Percentiles rank a stretch among this genome's conserved stretches.
These are phyloP conservation scores for Mycena floridula DNA, from an alignment of 768 basidiomycete species.

Conservation along the genomic window DNA sequence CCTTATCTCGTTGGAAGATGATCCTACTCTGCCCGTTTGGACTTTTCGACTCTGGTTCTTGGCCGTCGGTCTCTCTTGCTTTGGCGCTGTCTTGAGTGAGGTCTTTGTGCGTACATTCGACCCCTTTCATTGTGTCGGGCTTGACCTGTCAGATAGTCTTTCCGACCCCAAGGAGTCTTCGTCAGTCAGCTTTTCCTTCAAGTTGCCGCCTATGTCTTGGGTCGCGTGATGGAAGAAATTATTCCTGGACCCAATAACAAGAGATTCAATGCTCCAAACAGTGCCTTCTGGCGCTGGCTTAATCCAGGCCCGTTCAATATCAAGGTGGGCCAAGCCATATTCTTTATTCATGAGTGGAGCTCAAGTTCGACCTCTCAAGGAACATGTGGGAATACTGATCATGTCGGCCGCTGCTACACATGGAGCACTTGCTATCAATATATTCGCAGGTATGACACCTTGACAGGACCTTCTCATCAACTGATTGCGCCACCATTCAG, in stretches of 20 bases:
- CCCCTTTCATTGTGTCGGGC: not conserved
- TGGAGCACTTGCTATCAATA: conserved; percentile 34
- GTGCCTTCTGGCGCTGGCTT: conserved; percentile 26
- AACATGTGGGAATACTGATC: conserved; percentile 38
- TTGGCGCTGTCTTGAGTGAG: conserved; percentile 34
- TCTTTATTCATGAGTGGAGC: too few relatives aligned
- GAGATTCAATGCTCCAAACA: conserved; percentile 4
- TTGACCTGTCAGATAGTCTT: not conserved
- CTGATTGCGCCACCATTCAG: too few relatives aligned
- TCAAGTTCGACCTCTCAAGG: too few relatives aligned
- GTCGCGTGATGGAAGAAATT: conserved; percentile 7
- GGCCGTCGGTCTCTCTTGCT: conserved; percentile 36
- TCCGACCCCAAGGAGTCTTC: conserved; percentile 8
- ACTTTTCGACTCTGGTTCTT: conserved; percentile 43
- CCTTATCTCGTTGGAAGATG: conserved; percentile 34
- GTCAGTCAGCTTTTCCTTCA: conserved; percentile 14
- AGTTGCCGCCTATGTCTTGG: conserved; percentile 9
- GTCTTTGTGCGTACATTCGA: conserved; percentile 17
- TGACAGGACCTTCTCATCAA: too few relatives aligned
- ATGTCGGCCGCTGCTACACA: conserved; percentile 39
- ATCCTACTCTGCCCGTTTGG: conserved; percentile 27
- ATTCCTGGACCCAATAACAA: conserved; percentile 9
- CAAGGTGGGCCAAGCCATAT: too few relatives aligned
- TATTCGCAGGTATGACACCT: too few relatives aligned
- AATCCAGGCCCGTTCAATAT: conserved; percentile 45